These are phyloP conservation scores for Venturia oleaginea DNA, from an alignment of 2,329 filamentous ascomycete genomes.

Conservation along the genomic window DNA sequence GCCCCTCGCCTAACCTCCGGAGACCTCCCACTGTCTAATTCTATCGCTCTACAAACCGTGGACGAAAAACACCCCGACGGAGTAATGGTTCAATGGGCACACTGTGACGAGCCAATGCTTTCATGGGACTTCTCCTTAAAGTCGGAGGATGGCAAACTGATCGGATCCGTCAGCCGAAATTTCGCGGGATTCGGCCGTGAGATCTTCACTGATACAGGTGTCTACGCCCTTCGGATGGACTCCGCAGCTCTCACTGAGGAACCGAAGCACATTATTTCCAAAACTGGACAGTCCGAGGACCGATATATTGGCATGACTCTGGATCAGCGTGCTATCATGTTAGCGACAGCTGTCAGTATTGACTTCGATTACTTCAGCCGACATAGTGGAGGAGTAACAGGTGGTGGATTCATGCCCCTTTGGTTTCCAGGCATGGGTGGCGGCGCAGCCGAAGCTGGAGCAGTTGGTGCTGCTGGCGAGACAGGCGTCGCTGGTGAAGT, in stretches of 20 bases:
- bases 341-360: constrained; percentile 55
- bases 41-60: constrained; percentile 38
- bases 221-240: constrained; percentile 57
- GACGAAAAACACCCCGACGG: constrained; percentile 29
- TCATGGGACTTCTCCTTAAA: constrained; percentile 55
- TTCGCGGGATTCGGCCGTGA: constrained; percentile 55
- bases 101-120: constrained; percentile 52
- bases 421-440: constrained; percentile 35
- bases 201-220: constrained; percentile 57
- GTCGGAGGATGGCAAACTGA: constrained; percentile 39
- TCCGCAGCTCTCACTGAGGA: constrained; percentile 42
- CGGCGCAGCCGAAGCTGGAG: constrained; percentile 31
- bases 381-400: constrained; percentile 38
- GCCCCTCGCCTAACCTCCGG: constrained; percentile 34
- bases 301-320: constrained; percentile 48
- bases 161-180: constrained; percentile 56
- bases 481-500: constrained; percentile 26
- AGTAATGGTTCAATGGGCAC: constrained; percentile 51
- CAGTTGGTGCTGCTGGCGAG: constrained; percentile 23
- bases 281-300: constrained; percentile 24
- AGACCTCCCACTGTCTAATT: constrained; percentile 39
- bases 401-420: constrained; percentile 42
- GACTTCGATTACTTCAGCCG: constrained; percentile 62
- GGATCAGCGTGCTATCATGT: constrained; percentile 57
- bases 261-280: constrained; percentile 30